Conservation (phyloP, 257 asterid species). For the Salvia splendens region DNA sequence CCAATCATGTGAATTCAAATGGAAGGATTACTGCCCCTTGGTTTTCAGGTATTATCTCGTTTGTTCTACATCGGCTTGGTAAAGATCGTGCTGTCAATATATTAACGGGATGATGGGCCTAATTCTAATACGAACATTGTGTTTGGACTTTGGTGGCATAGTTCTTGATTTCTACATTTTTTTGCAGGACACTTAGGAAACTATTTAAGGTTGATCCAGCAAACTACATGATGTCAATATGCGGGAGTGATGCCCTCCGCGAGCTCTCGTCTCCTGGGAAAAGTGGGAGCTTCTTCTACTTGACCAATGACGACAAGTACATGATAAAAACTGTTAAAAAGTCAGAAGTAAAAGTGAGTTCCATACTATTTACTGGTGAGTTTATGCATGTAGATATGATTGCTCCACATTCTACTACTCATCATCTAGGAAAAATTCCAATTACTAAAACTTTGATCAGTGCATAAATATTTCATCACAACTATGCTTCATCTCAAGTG, state of each 20-base stretch:
- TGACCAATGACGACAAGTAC: conserved; percentile 86
- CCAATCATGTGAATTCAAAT: conserved; percentile 81
- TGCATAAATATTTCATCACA: not conserved
- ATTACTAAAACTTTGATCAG: not conserved
- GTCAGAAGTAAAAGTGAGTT: conserved; percentile 90
- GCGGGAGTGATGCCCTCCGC: conserved; percentile 90
- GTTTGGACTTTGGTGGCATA: not conserved
- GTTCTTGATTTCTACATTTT: not conserved
- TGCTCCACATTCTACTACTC: not conserved
- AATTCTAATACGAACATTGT: not conserved
- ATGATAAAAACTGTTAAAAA: conserved; percentile 95
- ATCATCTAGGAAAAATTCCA: not conserved
- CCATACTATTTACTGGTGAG: conserved; percentile 17
- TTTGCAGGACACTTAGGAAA: conserved; percentile 76
- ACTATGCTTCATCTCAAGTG: not conserved
- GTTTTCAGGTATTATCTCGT: conserved; percentile 65
- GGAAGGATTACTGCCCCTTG: conserved; percentile 93
- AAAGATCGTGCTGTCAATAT: too few relatives aligned
- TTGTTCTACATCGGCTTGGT: too few relatives aligned
- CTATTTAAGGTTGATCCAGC: conserved; percentile 91
- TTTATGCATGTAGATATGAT: conserved; percentile 13
- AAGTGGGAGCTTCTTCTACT: conserved; percentile 94
- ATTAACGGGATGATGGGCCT: too few relatives aligned
- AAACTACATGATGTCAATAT: conserved; percentile 92
- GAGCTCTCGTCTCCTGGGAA: conserved; percentile 98